These are phyloP conservation scores for Pachyrhizus erosus DNA, from an alignment of 306 rosid genomes.

Conservation along the genomic window DNA sequence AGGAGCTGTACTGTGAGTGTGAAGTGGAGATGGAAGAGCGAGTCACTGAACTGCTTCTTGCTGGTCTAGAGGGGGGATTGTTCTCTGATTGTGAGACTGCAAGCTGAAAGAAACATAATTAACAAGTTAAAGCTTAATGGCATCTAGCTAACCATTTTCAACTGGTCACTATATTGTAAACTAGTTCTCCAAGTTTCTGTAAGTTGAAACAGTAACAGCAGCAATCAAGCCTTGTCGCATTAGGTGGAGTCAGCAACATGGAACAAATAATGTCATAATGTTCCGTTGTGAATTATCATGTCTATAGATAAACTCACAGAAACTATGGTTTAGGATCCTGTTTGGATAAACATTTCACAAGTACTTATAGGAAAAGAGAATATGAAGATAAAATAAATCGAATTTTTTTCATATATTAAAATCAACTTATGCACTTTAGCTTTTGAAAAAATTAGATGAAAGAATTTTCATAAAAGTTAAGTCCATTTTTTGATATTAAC, in stretches of 20 bases:
- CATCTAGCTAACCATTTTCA: constrained; percentile 7
- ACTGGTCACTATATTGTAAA: not conserved
- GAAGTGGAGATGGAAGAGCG: constrained; percentile 70
- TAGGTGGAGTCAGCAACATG: not conserved
- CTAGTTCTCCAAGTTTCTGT: not conserved
- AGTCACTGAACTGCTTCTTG: constrained; percentile 96
- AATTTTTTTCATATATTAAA: not conserved
- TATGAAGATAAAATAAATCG: not conserved
- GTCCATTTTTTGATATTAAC: no score
- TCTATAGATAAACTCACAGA: not conserved
- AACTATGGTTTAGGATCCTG: no score
- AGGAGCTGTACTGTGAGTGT: constrained; percentile 65
- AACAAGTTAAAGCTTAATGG: constrained; percentile 33
- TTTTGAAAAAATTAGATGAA: not conserved
- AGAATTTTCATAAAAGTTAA: not conserved
- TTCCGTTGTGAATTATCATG: not conserved
- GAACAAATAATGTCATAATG: not conserved
- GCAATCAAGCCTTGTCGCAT: not conserved
- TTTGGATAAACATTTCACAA: no score
- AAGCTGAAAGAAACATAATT: constrained; percentile 66
- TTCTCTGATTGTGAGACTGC: constrained; percentile 88
- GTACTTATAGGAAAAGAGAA: no score
- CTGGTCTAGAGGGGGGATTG: constrained; percentile 73
- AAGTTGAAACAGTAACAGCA: not conserved
- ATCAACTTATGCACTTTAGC: not conserved